Evolutionary conservation across 2,329 filamentous ascomycete species (phyloP), one percentile per base, ranked within the genome.

Genomic region (Hypoxylon rubiginosum): DNA sequence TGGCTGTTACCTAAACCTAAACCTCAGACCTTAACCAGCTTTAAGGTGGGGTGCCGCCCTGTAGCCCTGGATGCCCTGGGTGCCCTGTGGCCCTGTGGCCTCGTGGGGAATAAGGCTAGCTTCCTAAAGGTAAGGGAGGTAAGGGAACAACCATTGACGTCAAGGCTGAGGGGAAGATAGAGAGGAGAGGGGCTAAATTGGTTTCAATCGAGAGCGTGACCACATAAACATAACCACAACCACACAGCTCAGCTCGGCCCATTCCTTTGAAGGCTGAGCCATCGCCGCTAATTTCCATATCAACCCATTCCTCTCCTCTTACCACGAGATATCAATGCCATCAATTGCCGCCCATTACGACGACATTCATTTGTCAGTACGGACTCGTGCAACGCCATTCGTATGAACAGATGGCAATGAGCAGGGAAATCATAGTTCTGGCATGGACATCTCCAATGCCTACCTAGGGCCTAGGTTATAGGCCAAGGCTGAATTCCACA

Each of bases 241-340:
- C 34, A n/a, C 21, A 24, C 21, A 24, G 21, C 21, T 24, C 15
- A 43, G 39, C 39, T 43, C 39, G 19, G 17, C 17, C 7, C 8
- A 21, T 21, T 19, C 46, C 15, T 30, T 46, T 34, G 17, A 56
- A 51, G 51, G 52, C 52, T 64, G 61, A 61, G 53, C n/a, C 6
- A 9, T 61, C 57, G 61, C 57, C 36, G 32, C 39, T 62, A 67
- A 41, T 57, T 45, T 15, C 15, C 15, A 59, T 3, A 43, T 62
- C 65, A 68, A 57, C 19, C 65, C 58, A 62, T 62, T 60, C 57
- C 41, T n/a, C 21, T 54, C 30, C 21, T 24, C 21, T 24, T 24
- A 68, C 41, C 61, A 64, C 51, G 55, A 68, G 65, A 68, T 50
- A 46, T 67, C 49, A 43, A 46, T 32, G 30, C 32, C 26, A 49